Evolutionary conservation across 371 early-diverging fungal species (phyloP).

Genomic region (Dichotomocladium elegans): DNA sequence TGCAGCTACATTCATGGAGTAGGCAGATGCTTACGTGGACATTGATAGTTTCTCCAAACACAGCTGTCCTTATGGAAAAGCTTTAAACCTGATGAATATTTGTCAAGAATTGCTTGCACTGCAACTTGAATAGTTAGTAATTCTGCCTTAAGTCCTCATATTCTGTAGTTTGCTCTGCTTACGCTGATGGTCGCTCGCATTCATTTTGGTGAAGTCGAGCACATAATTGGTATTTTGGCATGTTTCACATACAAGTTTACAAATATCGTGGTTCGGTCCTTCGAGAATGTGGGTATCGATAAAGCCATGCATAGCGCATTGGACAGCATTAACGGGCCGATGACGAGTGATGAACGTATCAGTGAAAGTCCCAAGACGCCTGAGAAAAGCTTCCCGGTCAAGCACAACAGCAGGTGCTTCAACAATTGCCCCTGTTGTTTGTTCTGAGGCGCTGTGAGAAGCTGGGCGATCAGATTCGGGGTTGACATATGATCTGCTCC

Average conservation of each 20-base stretch:
- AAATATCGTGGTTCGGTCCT: background rate
- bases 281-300: slow-evolving; percentile 4
- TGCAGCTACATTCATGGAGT: too few relatives aligned
- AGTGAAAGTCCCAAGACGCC: slow-evolving; percentile 7
- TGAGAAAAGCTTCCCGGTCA: slow-evolving; percentile 10
- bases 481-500: too few relatives aligned
- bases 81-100: background rate
- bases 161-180: too few relatives aligned
- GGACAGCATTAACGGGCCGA: slow-evolving; percentile 8
- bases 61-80: slow-evolving; percentile 4
- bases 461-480: too few relatives aligned
- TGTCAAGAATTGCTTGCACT: slow-evolving; percentile 1
- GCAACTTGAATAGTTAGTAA: background rate
- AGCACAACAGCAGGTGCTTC: too few relatives aligned
- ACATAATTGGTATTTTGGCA: slow-evolving; percentile 4
- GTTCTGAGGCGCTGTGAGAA: too few relatives aligned
- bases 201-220: background rate
- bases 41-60: slow-evolving; percentile 3
- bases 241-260: background rate
- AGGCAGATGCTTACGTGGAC: slow-evolving; percentile 6
- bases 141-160: too few relatives aligned
- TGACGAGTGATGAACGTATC: background rate
- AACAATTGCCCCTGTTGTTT: too few relatives aligned
- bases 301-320: slow-evolving; percentile 19
- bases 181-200: background rate